These are phyloP conservation scores for Polygonum maritimum DNA, from an alignment of 148 eudicot species.

Conservation along the genomic window DNA sequence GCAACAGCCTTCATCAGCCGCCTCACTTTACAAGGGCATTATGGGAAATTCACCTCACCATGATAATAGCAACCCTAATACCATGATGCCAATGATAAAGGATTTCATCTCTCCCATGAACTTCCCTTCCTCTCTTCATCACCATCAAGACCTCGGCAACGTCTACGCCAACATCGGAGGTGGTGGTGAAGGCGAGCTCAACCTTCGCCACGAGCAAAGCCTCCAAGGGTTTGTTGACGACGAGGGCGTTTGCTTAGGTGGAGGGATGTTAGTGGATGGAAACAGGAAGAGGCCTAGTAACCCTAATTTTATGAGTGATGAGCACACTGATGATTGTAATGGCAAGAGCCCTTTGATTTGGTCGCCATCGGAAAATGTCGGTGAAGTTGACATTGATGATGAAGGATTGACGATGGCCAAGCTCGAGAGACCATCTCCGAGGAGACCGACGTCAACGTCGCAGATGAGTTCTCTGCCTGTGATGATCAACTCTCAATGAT, in stretches of 20 bases:
- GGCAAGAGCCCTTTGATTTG: slow-evolving; percentile 48
- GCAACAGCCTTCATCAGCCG: neutral
- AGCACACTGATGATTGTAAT: slow-evolving; percentile 9
- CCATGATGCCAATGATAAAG: slow-evolving; percentile 25
- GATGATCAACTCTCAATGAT: neutral
- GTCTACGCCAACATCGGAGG: slow-evolving; percentile 32
- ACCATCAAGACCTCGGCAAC: slow-evolving; percentile 24
- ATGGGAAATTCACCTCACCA: slow-evolving; percentile 1
- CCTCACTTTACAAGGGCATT: neutral
- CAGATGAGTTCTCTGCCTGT: slow-evolving; percentile 1
- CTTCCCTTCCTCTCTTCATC: slow-evolving; percentile 60
- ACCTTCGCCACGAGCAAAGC: slow-evolving; percentile 9
- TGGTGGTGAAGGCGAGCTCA: slow-evolving; percentile 24
- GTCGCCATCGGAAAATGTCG: slow-evolving; percentile 43
- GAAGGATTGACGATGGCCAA: neutral
- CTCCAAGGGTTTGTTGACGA: neutral
- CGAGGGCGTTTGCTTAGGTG: too few relatives aligned
- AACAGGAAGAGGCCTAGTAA: slow-evolving; percentile 26
- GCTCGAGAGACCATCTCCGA: slow-evolving; percentile 4
- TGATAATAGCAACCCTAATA: slow-evolving; percentile 8
- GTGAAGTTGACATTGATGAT: slow-evolving; percentile 24
- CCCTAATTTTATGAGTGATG: slow-evolving; percentile 17
- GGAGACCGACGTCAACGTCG: neutral
- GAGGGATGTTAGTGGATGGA: slow-evolving; percentile 10
- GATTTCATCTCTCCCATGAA: slow-evolving; percentile 41